phyloP scores from a whole-genome alignment of 148 eudicot genomes.

The Hydrangea macrophylla region DNA sequence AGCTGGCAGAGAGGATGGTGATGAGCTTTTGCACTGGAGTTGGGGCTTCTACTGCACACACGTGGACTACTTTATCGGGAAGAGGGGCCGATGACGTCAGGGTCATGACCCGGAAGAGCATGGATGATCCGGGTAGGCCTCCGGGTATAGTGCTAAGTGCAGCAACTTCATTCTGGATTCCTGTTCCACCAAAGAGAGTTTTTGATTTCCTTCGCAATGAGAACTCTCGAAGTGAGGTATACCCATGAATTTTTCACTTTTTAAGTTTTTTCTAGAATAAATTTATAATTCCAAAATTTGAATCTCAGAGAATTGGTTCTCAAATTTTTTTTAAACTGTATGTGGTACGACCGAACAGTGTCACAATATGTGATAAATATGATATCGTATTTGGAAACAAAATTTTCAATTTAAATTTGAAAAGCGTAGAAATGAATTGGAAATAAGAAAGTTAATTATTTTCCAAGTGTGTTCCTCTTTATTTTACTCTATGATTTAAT shows the following conservation, averaged over 20 bases:
- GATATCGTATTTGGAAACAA: no score
- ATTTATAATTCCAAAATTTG: no score
- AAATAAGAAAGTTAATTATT: no score
- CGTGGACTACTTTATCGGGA: slow-evolving; percentile 95
- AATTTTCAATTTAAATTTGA: no score
- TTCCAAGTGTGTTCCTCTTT: no score
- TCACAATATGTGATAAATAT: no score
- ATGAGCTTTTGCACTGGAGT: slow-evolving; percentile 96
- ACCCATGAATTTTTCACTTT: not conserved
- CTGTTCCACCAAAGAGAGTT: slow-evolving; percentile 83
- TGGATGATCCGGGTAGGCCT: slow-evolving; percentile 99
- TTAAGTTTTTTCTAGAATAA: no score
- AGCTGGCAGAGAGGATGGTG: slow-evolving; percentile 96
- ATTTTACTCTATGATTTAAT: no score
- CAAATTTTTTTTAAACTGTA: no score
- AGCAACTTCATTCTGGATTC: slow-evolving; percentile 98
- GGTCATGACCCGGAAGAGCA: slow-evolving; percentile 95
- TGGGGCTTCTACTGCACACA: slow-evolving; percentile 95
- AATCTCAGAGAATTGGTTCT: no score
- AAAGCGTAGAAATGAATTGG: no score
- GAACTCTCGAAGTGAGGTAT: slow-evolving; percentile 82
- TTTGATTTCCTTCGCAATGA: slow-evolving; percentile 95
- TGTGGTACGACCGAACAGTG: no score
- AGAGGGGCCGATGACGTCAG: slow-evolving; percentile 94
- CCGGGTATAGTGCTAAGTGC: slow-evolving; percentile 97